Base-by-base conservation (phyloP, 805 yeast genomes). In the Candida michaelii region DNA sequence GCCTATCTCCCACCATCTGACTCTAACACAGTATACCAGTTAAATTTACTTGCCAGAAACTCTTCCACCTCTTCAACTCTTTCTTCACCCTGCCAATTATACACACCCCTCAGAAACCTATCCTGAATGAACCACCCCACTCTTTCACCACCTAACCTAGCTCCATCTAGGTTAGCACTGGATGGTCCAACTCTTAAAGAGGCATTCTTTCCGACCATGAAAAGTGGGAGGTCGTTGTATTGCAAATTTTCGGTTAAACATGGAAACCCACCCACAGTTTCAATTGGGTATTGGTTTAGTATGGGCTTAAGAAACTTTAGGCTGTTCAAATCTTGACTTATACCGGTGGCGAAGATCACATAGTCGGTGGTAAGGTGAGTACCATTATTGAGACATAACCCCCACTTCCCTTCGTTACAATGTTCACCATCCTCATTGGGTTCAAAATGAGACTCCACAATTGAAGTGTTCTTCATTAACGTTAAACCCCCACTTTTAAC, bases 141-240 rank as follows among this genome's bases (percentile, higher is more conserved):
- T 38, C 76, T 48, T 46, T 72, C 77, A 1, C 76, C 74, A 3
- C 74, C 74, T 10, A 63, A 46, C 27, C 77, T 48, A 1, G 75
- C 76, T 3, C 77, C 77, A 40, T 70, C 76, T 32, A 72, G 52
- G 42, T 73, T 73, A 1, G 77, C 76, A 15, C 73, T 62, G 0
- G 74, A 64, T 1, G 77, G 76, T 0, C 77, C 76, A 39, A 68
- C 62, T 34, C 63, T 52, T 15, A 72, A 49, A 34, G 66, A 62
- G 0, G 77, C 74, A 44, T 69, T 63, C 45, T 72, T 68, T 1
- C 77, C 77, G 4, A 66, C 50, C 60, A 71, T 56, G 43, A 62
- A 71, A 18, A 72, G 52, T 0, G 76, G 76, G 2, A 71, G 41
- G 8, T 58, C 58, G 38, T 58, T 61, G 74, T 76, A 71, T 46